Evolutionary conservation across 2,329 filamentous ascomycete species (phyloP).

Genomic region (Diplodia sapinea): DNA sequence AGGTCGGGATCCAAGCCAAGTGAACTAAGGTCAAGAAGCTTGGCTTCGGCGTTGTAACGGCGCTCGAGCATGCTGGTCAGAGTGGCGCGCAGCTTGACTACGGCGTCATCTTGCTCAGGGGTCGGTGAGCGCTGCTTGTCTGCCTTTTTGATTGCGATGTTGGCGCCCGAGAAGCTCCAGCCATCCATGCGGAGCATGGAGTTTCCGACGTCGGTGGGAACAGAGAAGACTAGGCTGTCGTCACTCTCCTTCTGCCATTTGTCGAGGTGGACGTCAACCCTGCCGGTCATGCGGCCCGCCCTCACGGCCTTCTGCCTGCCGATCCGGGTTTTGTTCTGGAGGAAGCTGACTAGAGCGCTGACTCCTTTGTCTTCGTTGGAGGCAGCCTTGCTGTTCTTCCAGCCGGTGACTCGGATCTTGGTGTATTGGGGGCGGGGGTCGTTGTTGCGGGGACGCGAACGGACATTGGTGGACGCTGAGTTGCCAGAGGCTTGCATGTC

Average conservation of each 20-base stretch:
- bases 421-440: background rate
- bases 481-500: constrained; percentile 38
- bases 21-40: constrained; percentile 82
- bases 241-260: constrained; percentile 44
- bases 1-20: constrained; percentile 76
- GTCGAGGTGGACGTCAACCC: constrained; percentile 39
- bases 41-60: constrained; percentile 73
- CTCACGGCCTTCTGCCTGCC: constrained; percentile 35
- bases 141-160: constrained; percentile 45
- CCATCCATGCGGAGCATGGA: constrained; percentile 49
- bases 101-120: background rate
- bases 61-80: constrained; percentile 73
- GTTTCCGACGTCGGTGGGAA: constrained; percentile 44
- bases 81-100: constrained; percentile 44
- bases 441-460: constrained; percentile 16
- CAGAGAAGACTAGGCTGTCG: constrained; percentile 46
- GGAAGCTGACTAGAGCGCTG: constrained; percentile 47
- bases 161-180: constrained; percentile 49
- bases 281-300: constrained; percentile 37
- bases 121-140: constrained; percentile 10
- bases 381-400: constrained; percentile 48
- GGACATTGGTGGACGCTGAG: constrained; percentile 8
- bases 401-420: constrained; percentile 43
- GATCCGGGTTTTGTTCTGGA: constrained; percentile 48
- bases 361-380: constrained; percentile 44